These are phyloP conservation scores for Goffeauzyma gilvescens DNA, from an alignment of 768 basidiomycete genomes.

Conservation along the genomic window DNA sequence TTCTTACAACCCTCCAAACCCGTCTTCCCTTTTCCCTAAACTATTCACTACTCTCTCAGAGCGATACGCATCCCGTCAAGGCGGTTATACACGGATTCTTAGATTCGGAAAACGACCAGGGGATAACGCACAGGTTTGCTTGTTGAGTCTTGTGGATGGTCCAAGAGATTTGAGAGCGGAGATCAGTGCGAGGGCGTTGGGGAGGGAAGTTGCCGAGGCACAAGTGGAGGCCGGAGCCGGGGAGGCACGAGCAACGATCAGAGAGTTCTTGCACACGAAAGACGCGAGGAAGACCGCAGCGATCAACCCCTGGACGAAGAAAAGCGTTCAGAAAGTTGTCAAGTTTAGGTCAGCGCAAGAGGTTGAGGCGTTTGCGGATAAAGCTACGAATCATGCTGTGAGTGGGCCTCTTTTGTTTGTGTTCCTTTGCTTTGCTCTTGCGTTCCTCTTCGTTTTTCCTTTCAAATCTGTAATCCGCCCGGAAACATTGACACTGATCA, in stretches of 20 bases:
- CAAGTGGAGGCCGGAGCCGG: neutral
- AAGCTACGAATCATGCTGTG: constrained; percentile 24
- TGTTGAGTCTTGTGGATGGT: constrained; percentile 88
- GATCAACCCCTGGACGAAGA: constrained; percentile 18
- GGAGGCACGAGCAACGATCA: neutral
- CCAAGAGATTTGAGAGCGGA: constrained; percentile 73
- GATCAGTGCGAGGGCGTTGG: constrained; percentile 69
- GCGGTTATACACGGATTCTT: constrained; percentile 88
- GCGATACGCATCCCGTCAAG: constrained; percentile 63
- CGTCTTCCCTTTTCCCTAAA: constrained; percentile 45
- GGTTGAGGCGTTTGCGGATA: constrained; percentile 15
- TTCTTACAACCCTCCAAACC: constrained; percentile 2
- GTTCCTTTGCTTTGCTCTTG: too few species aligned
- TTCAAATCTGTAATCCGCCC: too few species aligned
- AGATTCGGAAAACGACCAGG: constrained; percentile 74
- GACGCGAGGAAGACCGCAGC: constrained; percentile 7
- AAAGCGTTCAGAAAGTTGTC: constrained; percentile 19
- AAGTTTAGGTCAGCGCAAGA: constrained; percentile 19
- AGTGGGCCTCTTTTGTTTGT: too few species aligned
- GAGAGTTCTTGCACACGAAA: neutral
- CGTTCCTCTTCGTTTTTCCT: too few species aligned
- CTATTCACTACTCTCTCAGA: constrained; percentile 59
- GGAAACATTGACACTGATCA: too few species aligned
- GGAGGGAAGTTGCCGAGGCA: constrained; percentile 46
- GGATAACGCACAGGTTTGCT: constrained; percentile 81